Conservation (phyloP, 176 grass and related monocot species). For the Oryza longistaminata region DNA sequence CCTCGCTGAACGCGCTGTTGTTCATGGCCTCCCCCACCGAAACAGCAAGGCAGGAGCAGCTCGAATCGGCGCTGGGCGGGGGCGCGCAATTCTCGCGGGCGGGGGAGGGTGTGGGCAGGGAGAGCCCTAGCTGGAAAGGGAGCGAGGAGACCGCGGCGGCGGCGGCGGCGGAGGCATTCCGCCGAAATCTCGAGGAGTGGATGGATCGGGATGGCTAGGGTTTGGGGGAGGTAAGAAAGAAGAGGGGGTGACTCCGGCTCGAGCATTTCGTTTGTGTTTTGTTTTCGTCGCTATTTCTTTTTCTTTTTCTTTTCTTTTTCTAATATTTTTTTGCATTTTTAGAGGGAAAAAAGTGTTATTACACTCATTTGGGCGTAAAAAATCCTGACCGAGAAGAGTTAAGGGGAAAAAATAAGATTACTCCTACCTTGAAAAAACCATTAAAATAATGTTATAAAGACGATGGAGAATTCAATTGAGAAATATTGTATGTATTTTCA, state of each 20-base stretch:
- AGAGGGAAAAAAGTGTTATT: not conserved
- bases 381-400: not conserved
- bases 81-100: slow-evolving; percentile 11
- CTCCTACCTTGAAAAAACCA: too few relatives aligned
- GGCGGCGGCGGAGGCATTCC: slow-evolving; percentile 47
- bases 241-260: slow-evolving; percentile 17
- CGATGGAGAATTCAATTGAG: too few relatives aligned
- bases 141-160: slow-evolving; percentile 24
- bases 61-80: slow-evolving; percentile 18
- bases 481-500: too few relatives aligned
- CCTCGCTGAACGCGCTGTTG: slow-evolving; percentile 82
- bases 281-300: not conserved
- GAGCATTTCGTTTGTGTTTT: slow-evolving; percentile 21
- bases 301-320: not conserved
- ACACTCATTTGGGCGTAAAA: not conserved
- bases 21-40: slow-evolving; percentile 52
- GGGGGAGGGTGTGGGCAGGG: not conserved
- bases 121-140: not conserved
- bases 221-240: slow-evolving; percentile 39
- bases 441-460: too few relatives aligned
- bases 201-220: slow-evolving; percentile 51
- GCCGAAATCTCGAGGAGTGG: slow-evolving; percentile 38
- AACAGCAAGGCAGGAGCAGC: slow-evolving; percentile 33
- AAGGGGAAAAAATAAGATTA: too few relatives aligned
- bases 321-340: not conserved